These are phyloP conservation scores for Heterobasidion irregulare DNA, from an alignment of 1,284 basidiomycete genomes.

Conservation along the genomic window DNA sequence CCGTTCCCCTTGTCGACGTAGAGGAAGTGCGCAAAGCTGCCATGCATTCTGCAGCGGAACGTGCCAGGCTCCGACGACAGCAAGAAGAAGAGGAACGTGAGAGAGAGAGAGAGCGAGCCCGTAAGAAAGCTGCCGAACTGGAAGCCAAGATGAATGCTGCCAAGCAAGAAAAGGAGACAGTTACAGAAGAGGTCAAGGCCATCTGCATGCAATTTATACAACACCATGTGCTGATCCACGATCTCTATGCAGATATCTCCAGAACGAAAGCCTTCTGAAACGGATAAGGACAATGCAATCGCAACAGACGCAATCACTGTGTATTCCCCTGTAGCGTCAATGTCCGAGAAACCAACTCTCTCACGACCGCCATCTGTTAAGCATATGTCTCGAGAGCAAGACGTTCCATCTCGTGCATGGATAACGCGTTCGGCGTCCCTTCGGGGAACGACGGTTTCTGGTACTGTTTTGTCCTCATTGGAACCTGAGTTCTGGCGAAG, in stretches of 20 bases:
- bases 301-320: background rate
- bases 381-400: constrained; percentile 2
- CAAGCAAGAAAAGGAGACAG: constrained; percentile 26
- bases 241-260: background rate
- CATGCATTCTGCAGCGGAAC: constrained; percentile 87
- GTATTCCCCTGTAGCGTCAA: background rate
- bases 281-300: background rate
- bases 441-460: constrained; percentile 13
- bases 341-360: constrained; percentile 7
- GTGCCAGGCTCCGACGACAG: constrained; percentile 72
- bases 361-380: constrained; percentile 24
- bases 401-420: constrained; percentile 17
- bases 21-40: constrained; percentile 73
- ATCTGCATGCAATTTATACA: background rate
- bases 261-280: background rate
- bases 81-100: constrained; percentile 85
- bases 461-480: constrained; percentile 21
- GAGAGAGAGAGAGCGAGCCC: constrained; percentile 77
- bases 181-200: background rate
- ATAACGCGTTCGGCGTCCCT: constrained; percentile 20
- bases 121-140: constrained; percentile 78
- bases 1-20: constrained; percentile 42
- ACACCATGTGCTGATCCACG: background rate
- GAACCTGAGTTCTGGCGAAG: constrained; percentile 58
- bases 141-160: constrained; percentile 63